Base-by-base conservation (phyloP, 2,329 filamentous ascomycete species). In the Calonectria leucothoes region DNA sequence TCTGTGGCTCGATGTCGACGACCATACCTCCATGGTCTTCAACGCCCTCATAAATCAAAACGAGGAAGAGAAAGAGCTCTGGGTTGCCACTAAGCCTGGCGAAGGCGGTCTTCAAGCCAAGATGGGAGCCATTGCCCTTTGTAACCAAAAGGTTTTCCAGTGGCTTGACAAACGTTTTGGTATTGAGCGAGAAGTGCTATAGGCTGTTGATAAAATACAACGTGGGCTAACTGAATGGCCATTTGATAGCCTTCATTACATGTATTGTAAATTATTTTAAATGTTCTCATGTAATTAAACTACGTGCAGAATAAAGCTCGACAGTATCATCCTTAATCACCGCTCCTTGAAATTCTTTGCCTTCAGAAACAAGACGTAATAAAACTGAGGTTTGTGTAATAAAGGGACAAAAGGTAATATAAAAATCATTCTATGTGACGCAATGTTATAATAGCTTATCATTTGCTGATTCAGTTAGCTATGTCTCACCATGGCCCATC, bases 21-120 rank as follows among this genome's bases (percentile, higher is more conserved):
- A 74, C 51, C 12, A 78, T 45, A 31, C 73, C 66, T 51, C 73
- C 35, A 25, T 52, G 23, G 76, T 78, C 48, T 73, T 75, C 27
- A 65, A 72, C 7, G 65, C 66, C 4, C 49, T 80, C 29, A 65
- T 64, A 0, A 49, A 72, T 4, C 39, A 77, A 14, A 29, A 23
- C 2, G 42, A 57, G 5, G 65, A 51, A 1, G 55, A 77, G 7
- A 78, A 80, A 59, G 77, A 81, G 39, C 25, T 77, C 27, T 80
- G 79, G 79, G 63, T 81, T 25, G 74, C 74, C 0, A 73, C 42
- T 5, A 76, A 71, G 1, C 51, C 61, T 1, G 66, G 59, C 1
- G 63, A 68, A 12, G 79, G 79, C 0, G 79, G 79, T 1, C 37
- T 81, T 7, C 77, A 79, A 29, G 80, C 80, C 17, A 81, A 81